These are phyloP conservation scores for Candolleomyces aberdarensis DNA, from an alignment of 768 basidiomycete genomes.

Conservation along the genomic window DNA sequence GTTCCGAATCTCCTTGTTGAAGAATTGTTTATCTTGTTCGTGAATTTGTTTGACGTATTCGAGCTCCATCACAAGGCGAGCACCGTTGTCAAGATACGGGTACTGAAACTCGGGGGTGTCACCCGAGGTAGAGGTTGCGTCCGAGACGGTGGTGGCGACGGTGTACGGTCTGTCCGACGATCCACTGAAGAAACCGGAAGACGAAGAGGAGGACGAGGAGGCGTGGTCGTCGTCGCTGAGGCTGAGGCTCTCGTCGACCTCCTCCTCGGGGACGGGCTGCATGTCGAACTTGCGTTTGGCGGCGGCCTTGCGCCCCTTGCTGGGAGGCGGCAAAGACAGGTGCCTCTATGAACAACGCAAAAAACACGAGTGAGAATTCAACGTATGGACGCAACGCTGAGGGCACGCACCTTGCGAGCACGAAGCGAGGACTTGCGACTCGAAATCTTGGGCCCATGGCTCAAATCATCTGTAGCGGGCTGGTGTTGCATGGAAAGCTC, in stretches of 20 bases:
- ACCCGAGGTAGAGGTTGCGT: neutral
- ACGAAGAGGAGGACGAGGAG: neutral
- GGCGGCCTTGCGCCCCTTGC: neutral
- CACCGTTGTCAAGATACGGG: neutral
- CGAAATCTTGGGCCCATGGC: neutral
- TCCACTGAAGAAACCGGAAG: neutral
- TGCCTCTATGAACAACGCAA: neutral
- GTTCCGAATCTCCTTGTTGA: neutral
- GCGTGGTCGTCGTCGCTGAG: neutral
- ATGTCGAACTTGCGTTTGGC: neutral
- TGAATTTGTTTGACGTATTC: constrained; percentile 4
- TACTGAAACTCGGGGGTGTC: neutral
- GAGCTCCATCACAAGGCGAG: neutral
- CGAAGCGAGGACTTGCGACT: neutral
- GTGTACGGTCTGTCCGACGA: neutral
- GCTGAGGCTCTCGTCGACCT: neutral
- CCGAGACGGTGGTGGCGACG: too few relatives aligned
- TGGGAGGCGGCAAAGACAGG: neutral
- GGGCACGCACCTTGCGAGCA: neutral
- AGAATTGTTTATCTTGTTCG: constrained; percentile 4
- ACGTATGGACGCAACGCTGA: neutral
- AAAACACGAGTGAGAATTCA: neutral
- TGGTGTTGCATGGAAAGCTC: neutral
- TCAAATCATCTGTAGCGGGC: neutral
- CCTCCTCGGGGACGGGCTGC: constrained; percentile 1